A percentile compares a stretch with the other conserved stretches of the same genome.
Conservation (phyloP, 305 asterid genomes). For the Solanum hybrid region DNA sequence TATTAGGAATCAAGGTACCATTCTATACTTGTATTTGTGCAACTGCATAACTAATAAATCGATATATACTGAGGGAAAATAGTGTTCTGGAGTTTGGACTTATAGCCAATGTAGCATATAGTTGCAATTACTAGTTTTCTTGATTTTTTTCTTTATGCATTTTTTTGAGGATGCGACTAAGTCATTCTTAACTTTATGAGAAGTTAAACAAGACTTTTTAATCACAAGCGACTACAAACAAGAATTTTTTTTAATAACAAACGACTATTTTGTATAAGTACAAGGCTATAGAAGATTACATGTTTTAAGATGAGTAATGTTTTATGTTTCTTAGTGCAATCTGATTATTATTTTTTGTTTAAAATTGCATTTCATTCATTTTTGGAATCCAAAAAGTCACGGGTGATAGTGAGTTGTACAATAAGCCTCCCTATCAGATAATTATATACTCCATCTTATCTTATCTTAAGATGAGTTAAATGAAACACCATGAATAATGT, state of each 20-base stretch:
- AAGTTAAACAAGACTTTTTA: not conserved
- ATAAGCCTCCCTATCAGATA: not conserved
- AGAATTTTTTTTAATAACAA: too few relatives aligned
- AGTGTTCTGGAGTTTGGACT: too few relatives aligned
- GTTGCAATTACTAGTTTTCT: too few relatives aligned
- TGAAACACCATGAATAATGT: not conserved
- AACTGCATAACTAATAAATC: too few relatives aligned
- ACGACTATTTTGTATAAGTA: not conserved
- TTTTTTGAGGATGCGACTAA: not conserved
- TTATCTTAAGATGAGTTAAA: not conserved
- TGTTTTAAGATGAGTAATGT: not conserved
- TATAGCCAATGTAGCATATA: too few relatives aligned
- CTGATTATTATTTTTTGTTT: too few relatives aligned
- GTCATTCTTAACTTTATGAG: not conserved
- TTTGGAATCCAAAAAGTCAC: not conserved
- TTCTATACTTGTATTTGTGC: too few relatives aligned
- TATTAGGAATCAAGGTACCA: too few relatives aligned
- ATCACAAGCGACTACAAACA: not conserved
- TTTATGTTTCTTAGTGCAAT: too few relatives aligned
- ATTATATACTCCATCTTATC: not conserved
- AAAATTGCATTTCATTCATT: not conserved
- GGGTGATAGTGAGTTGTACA: not conserved
- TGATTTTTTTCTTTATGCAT: not conserved
- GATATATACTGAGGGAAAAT: too few relatives aligned
- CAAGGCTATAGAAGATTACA: not conserved